Base-by-base conservation (phyloP, 1,284 basidiomycete genomes). In the Cryptococcus neoformans region DNA sequence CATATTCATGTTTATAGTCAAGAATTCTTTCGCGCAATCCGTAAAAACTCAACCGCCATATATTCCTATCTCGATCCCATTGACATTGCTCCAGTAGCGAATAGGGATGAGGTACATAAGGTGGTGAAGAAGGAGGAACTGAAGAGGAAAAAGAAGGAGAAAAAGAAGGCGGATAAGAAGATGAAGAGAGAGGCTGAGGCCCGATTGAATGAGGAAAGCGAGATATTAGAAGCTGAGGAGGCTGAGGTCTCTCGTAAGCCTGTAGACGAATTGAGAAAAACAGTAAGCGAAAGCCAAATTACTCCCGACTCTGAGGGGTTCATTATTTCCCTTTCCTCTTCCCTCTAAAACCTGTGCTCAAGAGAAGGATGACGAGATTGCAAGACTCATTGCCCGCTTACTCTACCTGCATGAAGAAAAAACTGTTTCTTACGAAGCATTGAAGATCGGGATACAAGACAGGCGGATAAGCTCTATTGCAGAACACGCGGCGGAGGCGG, bases 1-100 rank as follows among this genome's bases (percentile, higher is more conserved):
- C 12, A 14, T 14, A 40, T 37, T 35, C 17, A 28, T 28, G 1
- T n/a, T 17, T 44, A n/a, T 35, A 65, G 63, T n/a, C 58, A 51
- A 12, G 50, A 41, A 12, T 61, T 62, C 48, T 62, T 62, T 57
- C n/a, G 40, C n/a, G 54, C 57, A 34, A 61, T 66, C 48, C 54
- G 60, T 8, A 58, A 62, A 45, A 49, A 56, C n/a, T 64, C 62
- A 0, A 28, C 9, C 37, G 54, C 55, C 16, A 58, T 64, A 36
- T 66, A 48, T 38, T 35, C 47, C 3, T 62, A 64, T 16, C 38
- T 60, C 42, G 10, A 40, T 5, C 51, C 59, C 5, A 34, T 35
- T 2, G 36, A 50, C 3, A 36, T 60, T 28, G 12, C 50, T 4
- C 58, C 51, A 6, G 65, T 67, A 14, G 53, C 57, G 8, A 53